Conservation (phyloP, 2,329 filamentous ascomycete species). For the Ceratocystis diversiconidia region DNA sequence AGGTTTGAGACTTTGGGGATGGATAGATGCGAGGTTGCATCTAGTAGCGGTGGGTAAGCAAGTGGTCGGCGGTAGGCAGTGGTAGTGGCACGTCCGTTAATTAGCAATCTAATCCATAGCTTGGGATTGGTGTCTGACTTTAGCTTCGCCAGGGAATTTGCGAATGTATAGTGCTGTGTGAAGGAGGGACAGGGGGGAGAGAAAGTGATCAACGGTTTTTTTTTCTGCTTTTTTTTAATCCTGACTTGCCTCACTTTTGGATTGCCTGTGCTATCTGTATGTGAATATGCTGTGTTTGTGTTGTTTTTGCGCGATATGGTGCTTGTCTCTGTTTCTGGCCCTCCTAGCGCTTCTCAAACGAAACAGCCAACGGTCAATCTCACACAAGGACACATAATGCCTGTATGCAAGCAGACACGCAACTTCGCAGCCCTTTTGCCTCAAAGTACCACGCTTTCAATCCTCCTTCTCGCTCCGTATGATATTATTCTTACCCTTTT, state of each 20-base stretch:
- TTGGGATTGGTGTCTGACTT: background rate
- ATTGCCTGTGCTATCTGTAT: background rate
- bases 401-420: background rate
- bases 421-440: background rate
- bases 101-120: conserved; percentile 6
- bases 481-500: background rate
- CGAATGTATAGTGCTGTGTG: background rate
- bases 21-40: background rate
- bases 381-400: background rate
- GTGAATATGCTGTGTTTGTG: background rate
- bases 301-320: background rate
- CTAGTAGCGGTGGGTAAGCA: background rate
- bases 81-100: background rate
- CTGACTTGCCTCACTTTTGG: too few relatives aligned
- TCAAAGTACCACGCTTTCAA: conserved; percentile 5
- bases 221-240: background rate
- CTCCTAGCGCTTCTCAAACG: background rate
- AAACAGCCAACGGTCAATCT: background rate
- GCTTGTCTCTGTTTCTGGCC: background rate
- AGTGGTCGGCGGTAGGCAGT: too few relatives aligned
- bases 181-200: background rate
- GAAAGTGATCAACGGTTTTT: background rate
- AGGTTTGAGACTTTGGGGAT: background rate
- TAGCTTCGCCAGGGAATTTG: background rate
- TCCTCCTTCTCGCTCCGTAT: background rate